A percentile compares a stretch with the other conserved stretches of the same genome.
phyloP scores from a whole-genome alignment of 768 basidiomycete species.

The Vararia minispora region DNA sequence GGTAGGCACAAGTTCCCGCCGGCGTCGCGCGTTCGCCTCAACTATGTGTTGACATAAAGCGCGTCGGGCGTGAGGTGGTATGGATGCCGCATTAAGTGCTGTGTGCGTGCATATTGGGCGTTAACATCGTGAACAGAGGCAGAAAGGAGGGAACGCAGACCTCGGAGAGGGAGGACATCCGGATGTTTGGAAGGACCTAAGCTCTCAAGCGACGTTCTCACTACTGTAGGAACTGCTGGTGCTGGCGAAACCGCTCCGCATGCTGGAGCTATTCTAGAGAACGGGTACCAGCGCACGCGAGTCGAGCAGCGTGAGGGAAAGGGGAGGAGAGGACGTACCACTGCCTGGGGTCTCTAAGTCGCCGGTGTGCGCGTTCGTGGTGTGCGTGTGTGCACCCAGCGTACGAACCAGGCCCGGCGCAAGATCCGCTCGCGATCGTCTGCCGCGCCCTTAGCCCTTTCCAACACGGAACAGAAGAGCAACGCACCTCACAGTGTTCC shows the following conservation, averaged over 20 bases:
- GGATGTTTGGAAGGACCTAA: slow-evolving; percentile 74
- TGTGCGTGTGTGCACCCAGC: slow-evolving; percentile 88
- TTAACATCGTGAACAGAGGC: too few species aligned
- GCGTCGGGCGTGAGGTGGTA: slow-evolving; percentile 71
- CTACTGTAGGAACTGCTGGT: slow-evolving; percentile 67
- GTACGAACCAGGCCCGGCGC: slow-evolving; percentile 83
- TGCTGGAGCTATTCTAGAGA: slow-evolving; percentile 73
- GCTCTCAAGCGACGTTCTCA: slow-evolving; percentile 76
- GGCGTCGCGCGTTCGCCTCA: slow-evolving; percentile 52
- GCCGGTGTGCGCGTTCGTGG: slow-evolving; percentile 86
- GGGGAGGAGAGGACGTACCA: too few species aligned
- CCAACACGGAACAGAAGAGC: slow-evolving; percentile 1
- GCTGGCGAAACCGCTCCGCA: slow-evolving; percentile 62
- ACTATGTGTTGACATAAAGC: slow-evolving; percentile 80
- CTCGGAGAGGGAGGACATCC: slow-evolving; percentile 84
- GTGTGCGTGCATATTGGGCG: too few species aligned
- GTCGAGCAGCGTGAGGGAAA: too few species aligned
- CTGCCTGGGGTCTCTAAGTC: slow-evolving; percentile 87
- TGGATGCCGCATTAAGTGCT: slow-evolving; percentile 80
- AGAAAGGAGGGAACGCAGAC: slow-evolving; percentile 33
- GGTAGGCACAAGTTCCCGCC: slow-evolving; percentile 52
- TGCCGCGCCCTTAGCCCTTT: too few species aligned
- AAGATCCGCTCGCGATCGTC: slow-evolving; percentile 93
- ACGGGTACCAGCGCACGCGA: too few species aligned
- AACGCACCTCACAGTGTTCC: slow-evolving; percentile 77